These are phyloP conservation scores for Aspergillus homomorphus DNA, from an alignment of 495 filamentous ascomycete genomes.

Conservation along the genomic window DNA sequence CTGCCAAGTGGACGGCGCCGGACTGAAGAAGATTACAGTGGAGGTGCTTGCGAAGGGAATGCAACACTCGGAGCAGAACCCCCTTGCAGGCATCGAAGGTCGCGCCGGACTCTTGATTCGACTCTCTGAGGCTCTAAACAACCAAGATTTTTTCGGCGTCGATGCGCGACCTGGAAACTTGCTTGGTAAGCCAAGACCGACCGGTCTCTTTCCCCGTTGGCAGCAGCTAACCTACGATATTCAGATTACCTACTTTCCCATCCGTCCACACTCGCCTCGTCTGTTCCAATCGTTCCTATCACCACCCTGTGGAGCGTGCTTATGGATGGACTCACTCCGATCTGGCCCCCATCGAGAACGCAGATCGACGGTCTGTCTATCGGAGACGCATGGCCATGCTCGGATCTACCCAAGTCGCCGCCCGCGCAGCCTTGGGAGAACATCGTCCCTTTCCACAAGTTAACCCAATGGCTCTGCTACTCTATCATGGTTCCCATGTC, in stretches of 20 bases:
- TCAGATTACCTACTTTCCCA: constrained; percentile 91
- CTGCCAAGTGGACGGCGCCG: constrained; percentile 83
- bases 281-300: constrained; percentile 82
- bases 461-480: constrained; percentile 73
- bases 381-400: constrained; percentile 93
- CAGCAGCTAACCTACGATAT: constrained; percentile 9
- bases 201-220: too few relatives aligned
- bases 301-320: constrained; percentile 88
- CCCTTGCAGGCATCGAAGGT: constrained; percentile 84
- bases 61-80: constrained; percentile 77
- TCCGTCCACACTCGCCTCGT: constrained; percentile 79
- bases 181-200: constrained; percentile 63
- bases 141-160: constrained; percentile 80
- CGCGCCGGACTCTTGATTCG: constrained; percentile 76
- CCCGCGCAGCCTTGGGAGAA: constrained; percentile 81
- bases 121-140: constrained; percentile 72
- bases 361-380: constrained; percentile 84
- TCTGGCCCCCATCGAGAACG: constrained; percentile 89
- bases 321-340: constrained; percentile 79
- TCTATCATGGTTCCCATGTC: constrained; percentile 71
- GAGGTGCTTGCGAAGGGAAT: constrained; percentile 74
- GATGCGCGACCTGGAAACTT: constrained; percentile 89
- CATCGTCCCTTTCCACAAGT: constrained; percentile 83
- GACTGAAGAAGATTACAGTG: constrained; percentile 69
- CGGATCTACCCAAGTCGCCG: constrained; percentile 69